Base-by-base conservation (phyloP, 139 green algal genomes). In the Micromonas commoda region DNA sequence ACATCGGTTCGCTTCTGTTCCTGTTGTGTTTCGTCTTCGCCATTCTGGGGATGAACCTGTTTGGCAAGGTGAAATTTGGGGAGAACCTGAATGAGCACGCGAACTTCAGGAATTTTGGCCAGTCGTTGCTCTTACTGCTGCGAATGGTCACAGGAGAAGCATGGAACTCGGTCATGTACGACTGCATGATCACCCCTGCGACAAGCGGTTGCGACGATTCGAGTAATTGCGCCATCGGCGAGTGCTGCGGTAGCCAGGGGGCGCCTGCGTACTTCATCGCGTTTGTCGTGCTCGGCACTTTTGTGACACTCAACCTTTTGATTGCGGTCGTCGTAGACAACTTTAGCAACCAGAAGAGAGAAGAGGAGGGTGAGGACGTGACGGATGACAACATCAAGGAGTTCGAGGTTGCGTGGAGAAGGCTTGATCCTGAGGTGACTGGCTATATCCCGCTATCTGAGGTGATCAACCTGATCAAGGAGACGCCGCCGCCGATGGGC, bases 101-200 rank as follows among this genome's bases (percentile, higher is more conserved):
- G 19, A 83, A 80, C 79, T 83, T 83, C 37, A 74, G 67, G 23
- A 31, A 66, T 29, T 83, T 83, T 61, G 79, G 79, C 31, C 16
- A 21, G 24, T 35, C 79, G 28, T 16, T 85, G 60, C 38, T 85
- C 19, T 54, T 63, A 33, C 61, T 85, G 16, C 31, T 85, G 35
- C 63, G 76, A 9, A 81, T 79, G 23, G 35, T 71, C 2, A 86
- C 81, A 0, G 81, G 81, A 21, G 81, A 86, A 72, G 71, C 37
- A 23, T 86, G 81, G 81, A 80, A 86, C 66, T 29, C 9, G 32
- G 81, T 86, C 73, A 86, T 86, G 81, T 80, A 86, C 53, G 73
- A 78, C 52, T 76, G 53, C 65, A 83, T 83, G 77, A 75, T 80
- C 34, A 73, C n/a, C n/a, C n/a, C n/a, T n/a, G n/a, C n/a, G n/a